Percentiles rank a stretch among this genome's conserved stretches.
Evolutionary conservation across 306 rosid species (phyloP).

Genomic region (Lablab purpureus): DNA sequence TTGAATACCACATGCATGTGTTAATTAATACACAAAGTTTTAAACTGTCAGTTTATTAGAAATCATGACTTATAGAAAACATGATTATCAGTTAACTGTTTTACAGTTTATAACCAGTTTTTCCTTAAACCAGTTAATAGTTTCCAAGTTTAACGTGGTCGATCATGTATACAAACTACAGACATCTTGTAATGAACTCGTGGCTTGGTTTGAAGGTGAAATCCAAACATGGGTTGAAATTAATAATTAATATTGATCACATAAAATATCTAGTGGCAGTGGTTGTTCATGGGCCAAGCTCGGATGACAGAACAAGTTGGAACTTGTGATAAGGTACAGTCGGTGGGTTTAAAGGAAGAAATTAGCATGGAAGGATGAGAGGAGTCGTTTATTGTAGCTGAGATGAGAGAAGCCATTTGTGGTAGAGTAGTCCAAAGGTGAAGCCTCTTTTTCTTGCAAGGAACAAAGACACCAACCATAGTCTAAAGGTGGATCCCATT

Average conservation of each 20-base stretch:
- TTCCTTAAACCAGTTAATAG: not conserved
- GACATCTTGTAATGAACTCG: no score
- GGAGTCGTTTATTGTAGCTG: slow-evolving; percentile 23
- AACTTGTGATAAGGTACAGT: not conserved
- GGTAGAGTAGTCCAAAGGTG: not conserved
- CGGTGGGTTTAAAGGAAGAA: slow-evolving; percentile 5
- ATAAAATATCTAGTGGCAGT: not conserved
- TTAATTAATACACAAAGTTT: no score
- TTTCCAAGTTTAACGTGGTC: not conserved
- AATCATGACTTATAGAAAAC: no score
- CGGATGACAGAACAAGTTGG: no score
- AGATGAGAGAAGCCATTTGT: not conserved
- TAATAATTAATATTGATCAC: not conserved
- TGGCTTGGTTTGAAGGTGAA: no score
- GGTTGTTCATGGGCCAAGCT: not conserved
- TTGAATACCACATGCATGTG: no score
- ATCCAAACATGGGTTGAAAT: not conserved
- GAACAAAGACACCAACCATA: slow-evolving; percentile 11
- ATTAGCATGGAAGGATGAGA: not conserved
- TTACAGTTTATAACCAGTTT: no score
- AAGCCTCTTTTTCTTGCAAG: not conserved
- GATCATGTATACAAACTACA: no score
- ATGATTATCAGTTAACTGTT: no score
- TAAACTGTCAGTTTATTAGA: no score
- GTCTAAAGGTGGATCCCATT: slow-evolving; percentile 47